Percentiles rank a stretch among this genome's conserved stretches.
phyloP scores from a whole-genome alignment of 495 filamentous ascomycete species.

The Aspergillus hancockii region DNA sequence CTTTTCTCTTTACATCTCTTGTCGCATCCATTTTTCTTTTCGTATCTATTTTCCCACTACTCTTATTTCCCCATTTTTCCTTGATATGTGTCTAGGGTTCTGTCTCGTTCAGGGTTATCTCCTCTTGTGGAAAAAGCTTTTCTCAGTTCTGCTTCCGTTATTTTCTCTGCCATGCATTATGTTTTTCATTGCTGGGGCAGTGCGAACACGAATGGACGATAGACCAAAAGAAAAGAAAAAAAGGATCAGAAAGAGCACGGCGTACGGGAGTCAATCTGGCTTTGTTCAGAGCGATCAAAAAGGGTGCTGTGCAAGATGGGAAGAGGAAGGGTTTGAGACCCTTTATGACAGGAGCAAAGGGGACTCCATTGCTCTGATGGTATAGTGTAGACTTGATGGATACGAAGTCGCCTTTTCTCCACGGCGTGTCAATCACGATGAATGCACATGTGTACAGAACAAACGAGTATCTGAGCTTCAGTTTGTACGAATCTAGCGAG shows the following conservation, averaged over 20 bases:
- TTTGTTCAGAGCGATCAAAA: constrained; percentile 32
- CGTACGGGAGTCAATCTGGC: constrained; percentile 43
- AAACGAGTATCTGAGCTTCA: neutral
- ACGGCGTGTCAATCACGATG: constrained; percentile 41
- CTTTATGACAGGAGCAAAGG: constrained; percentile 10
- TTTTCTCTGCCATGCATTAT: neutral
- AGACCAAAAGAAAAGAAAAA: constrained; percentile 8
- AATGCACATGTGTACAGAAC: constrained; percentile 34
- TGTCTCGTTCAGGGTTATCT: constrained; percentile 13
- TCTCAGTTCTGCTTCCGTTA: constrained; percentile 8
- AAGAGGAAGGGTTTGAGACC: constrained; percentile 13
- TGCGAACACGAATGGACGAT: constrained; percentile 4
- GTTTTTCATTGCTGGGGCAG: constrained; percentile 5
- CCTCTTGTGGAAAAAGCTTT: constrained; percentile 14
- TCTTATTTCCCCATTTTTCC: constrained; percentile 5
- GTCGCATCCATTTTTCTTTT: constrained; percentile 20
- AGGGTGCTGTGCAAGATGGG: constrained; percentile 23
- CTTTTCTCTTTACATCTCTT: constrained; percentile 24
- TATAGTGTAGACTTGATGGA: constrained; percentile 18
- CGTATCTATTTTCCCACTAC: constrained; percentile 8
- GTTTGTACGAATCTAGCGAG: neutral
- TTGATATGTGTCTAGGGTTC: constrained; percentile 16
- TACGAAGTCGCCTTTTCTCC: constrained; percentile 33
- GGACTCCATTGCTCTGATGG: neutral
- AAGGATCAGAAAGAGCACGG: constrained; percentile 25